These are phyloP conservation scores for Plenodomus lindquistii DNA, from an alignment of 2,329 filamentous ascomycete species.

Conservation along the genomic window DNA sequence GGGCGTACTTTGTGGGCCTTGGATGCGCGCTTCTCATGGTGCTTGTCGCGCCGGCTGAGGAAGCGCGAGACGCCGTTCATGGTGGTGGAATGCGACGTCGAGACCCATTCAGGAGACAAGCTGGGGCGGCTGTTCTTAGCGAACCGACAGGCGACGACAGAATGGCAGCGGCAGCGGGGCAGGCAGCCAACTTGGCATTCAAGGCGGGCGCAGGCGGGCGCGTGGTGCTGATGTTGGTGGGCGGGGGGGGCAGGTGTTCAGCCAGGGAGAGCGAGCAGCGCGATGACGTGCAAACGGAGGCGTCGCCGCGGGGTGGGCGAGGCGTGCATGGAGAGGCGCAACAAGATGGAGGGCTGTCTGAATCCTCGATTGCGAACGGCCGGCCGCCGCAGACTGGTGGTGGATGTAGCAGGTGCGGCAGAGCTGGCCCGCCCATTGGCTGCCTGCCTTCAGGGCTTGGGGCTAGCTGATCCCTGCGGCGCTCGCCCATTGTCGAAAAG, in stretches of 20 bases:
- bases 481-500: slow-evolving; percentile 16
- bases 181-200: slow-evolving; percentile 12
- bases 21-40: slow-evolving; percentile 42
- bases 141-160: slow-evolving; percentile 2
- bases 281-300: background rate
- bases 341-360: background rate
- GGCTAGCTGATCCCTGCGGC: slow-evolving; percentile 16
- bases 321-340: background rate
- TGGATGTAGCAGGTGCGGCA: slow-evolving; percentile 10
- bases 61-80: slow-evolving; percentile 65
- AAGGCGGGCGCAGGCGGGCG: slow-evolving; percentile 8
- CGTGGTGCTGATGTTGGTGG: slow-evolving; percentile 5
- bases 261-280: background rate
- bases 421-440: slow-evolving; percentile 14
- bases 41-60: slow-evolving; percentile 70
- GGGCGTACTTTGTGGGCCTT: slow-evolving; percentile 43
- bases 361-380: slow-evolving; percentile 1
- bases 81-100: slow-evolving; percentile 21
- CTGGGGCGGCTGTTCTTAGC: slow-evolving; percentile 3
- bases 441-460: slow-evolving; percentile 2
- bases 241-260: background rate
- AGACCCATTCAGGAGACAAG: slow-evolving; percentile 23
- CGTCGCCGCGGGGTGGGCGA: background rate
- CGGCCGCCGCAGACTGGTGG: slow-evolving; percentile 5
- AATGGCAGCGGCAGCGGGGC: slow-evolving; percentile 14